Percentiles rank a stretch among this genome's conserved stretches.
Evolutionary conservation across 1,284 basidiomycete genomes (phyloP).

Genomic region (Porodaedalea pini): DNA sequence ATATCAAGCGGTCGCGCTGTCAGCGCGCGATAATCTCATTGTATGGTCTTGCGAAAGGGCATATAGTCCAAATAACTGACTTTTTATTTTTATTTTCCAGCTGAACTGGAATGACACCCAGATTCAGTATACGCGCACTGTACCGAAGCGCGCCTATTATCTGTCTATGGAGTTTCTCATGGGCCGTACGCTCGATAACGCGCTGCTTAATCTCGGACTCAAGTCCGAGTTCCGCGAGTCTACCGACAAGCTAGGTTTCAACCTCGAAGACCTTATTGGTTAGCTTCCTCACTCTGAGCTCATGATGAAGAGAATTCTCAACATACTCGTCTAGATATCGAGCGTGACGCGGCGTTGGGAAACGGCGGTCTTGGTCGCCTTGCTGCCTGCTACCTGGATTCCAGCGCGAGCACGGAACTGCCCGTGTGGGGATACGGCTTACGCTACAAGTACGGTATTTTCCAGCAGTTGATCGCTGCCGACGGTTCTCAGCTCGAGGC

Average conservation of each 20-base stretch:
- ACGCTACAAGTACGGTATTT: slow-evolving; percentile 89
- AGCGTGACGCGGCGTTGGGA: slow-evolving; percentile 87
- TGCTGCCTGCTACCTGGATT: slow-evolving; percentile 91
- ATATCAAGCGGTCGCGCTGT: slow-evolving; percentile 78
- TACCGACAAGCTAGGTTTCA: slow-evolving; percentile 76
- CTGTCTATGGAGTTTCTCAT: slow-evolving; percentile 87
- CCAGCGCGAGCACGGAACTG: slow-evolving; percentile 75
- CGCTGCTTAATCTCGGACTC: slow-evolving; percentile 82
- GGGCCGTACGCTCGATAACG: slow-evolving; percentile 87
- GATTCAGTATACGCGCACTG: slow-evolving; percentile 61
- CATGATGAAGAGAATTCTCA: not conserved
- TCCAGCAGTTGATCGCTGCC: slow-evolving; percentile 86
- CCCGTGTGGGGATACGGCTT: slow-evolving; percentile 89
- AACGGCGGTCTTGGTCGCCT: slow-evolving; percentile 89
- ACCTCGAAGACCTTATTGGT: slow-evolving; percentile 80
- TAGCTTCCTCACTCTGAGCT: slow-evolving; percentile 30
- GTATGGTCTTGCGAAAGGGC: slow-evolving; percentile 36
- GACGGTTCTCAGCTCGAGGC: slow-evolving; percentile 87
- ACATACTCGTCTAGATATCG: slow-evolving; percentile 30
- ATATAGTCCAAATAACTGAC: slow-evolving; percentile 48
- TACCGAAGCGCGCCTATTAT: slow-evolving; percentile 86
- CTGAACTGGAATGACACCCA: slow-evolving; percentile 81
- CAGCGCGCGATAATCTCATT: slow-evolving; percentile 82
- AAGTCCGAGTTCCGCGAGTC: slow-evolving; percentile 72
- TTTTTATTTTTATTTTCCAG: slow-evolving; percentile 45